Base-by-base conservation (phyloP, 768 basidiomycete genomes). In the Amyloporia xantha region DNA sequence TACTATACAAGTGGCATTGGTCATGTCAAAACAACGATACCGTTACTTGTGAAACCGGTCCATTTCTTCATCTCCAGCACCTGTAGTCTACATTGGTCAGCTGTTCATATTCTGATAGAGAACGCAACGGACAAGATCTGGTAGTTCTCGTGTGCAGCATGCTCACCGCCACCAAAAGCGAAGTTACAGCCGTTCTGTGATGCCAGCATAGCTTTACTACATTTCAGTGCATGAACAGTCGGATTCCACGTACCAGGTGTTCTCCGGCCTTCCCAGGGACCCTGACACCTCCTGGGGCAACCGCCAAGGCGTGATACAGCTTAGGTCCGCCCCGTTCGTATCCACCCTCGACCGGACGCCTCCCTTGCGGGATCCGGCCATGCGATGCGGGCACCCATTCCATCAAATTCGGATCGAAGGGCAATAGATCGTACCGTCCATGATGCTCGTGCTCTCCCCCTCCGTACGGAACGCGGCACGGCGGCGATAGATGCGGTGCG, bases 201-300 rank as follows among this genome's bases (percentile, higher is more conserved):
- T 12, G 39, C 23, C 27, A 27, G 21, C 12, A 17, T 26, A 4
- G 9, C 25, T 43, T 51, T 38, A 43, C 19, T 19, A 36, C 33
- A 20, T 28, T n/a, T 5, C 19, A 12, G 15, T 52, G 28, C 25
- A 25, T 21, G 10, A 15, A 42, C 33, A 25, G 13, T 5, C 11
- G 38, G 36, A 19, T 19, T 17, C 4, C 4, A 54, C 78, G 20
- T 50, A 85, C 85, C 25, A 90, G 66, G 65, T 90, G 87, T 51
- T 75, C 70, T 1, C 78, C 82, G 1, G 81, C 76, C 67, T 90
- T 90, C 1, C 86, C 87, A 4, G 86, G 86, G n/a, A 89, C 79
- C 30, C 57, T 68, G 11, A 79, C 60, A 0, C 76, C 77, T 27
- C 74, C 62, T n/a, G n/a, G n/a, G 41, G 86, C 66, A 1, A 50